Base-by-base conservation (phyloP, 129 eudicot species). In the Logfia minima region DNA sequence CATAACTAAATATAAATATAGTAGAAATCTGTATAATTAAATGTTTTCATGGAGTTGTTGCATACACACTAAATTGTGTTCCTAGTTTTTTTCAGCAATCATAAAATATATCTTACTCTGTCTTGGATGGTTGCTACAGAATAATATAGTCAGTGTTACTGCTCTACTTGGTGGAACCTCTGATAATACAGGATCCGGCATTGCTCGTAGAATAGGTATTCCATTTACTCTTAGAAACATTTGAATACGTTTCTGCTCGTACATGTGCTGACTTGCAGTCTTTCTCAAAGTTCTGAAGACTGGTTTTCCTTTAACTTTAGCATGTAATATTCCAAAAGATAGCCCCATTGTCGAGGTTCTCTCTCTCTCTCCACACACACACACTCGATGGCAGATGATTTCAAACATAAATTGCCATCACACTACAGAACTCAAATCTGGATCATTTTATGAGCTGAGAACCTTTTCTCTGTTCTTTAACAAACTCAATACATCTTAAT, bases 151-250 rank as follows among this genome's bases (percentile, higher is more conserved):
- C 9, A 85, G 97, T 77, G 96, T 91, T 48, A 84, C 89, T 60
- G 86, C 92, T 16, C 75, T 95, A 26, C 92, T 92, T 75, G 97
- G 92, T 55, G 92, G 96, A 31, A 74, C 85, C 73, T 86, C 94
- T 82, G 99, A 95, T 83, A 91, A 89, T 74, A 89, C 92, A 18
- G 99, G 99, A 58, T 80, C 92, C 74, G 88, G 96, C 70, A 89
- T 95, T 77, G 96, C 99, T 48, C 90, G 88, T 64, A 82, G 97
- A 66, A 66, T 91, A 83, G 97, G 97, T 91, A 80, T 35, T 19
- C 4, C 45, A 21, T 58, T 6, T 7, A 19, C 63, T 58, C 4
- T 4, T 0, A 8, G 4, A 28, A 17, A 29, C 13, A 17, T 65
- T n/a, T 29, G 48, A 65, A 28, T 14, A 21, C 23, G 8, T 67